These are phyloP conservation scores for Cladosporium velox DNA, from an alignment of 2,329 filamentous ascomycete genomes.

Conservation along the genomic window DNA sequence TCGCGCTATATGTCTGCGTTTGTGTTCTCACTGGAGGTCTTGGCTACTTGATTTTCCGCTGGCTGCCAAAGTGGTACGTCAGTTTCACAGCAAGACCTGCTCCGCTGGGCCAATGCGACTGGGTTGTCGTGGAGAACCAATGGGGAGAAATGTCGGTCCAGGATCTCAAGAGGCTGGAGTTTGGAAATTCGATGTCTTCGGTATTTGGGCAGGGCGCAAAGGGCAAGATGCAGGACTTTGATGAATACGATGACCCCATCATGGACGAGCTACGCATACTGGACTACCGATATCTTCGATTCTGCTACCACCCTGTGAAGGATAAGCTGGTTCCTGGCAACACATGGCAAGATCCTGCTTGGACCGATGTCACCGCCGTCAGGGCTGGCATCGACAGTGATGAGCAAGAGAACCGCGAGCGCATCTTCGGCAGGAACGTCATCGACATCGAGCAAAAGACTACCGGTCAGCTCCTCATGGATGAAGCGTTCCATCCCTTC, in stretches of 20 bases:
- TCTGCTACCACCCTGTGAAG: slow-evolving; percentile 84
- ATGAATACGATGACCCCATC: slow-evolving; percentile 73
- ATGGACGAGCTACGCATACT: slow-evolving; percentile 73
- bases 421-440: slow-evolving; percentile 84
- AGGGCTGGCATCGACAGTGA: slow-evolving; percentile 83
- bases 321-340: slow-evolving; percentile 86
- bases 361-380: slow-evolving; percentile 75
- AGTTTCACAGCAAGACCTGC: slow-evolving; percentile 69
- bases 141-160: slow-evolving; percentile 91
- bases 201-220: slow-evolving; percentile 71
- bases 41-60: slow-evolving; percentile 81
- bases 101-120: slow-evolving; percentile 73
- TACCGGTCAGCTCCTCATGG: slow-evolving; percentile 76
- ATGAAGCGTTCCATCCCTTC: slow-evolving; percentile 97
- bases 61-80: slow-evolving; percentile 87
- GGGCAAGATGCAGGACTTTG: slow-evolving; percentile 63
- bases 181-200: slow-evolving; percentile 64
- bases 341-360: slow-evolving; percentile 91
- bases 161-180: slow-evolving; percentile 60
- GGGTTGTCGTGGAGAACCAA: slow-evolving; percentile 97
- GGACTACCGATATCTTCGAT: slow-evolving; percentile 91
- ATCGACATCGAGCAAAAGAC: slow-evolving; percentile 95
- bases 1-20: slow-evolving; percentile 66
- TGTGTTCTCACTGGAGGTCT: slow-evolving; percentile 74
- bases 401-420: slow-evolving; percentile 78